A percentile compares a stretch with the other conserved stretches of the same genome.
Conservation (phyloP, 345 rosid species). For the Brassica incana region DNA sequence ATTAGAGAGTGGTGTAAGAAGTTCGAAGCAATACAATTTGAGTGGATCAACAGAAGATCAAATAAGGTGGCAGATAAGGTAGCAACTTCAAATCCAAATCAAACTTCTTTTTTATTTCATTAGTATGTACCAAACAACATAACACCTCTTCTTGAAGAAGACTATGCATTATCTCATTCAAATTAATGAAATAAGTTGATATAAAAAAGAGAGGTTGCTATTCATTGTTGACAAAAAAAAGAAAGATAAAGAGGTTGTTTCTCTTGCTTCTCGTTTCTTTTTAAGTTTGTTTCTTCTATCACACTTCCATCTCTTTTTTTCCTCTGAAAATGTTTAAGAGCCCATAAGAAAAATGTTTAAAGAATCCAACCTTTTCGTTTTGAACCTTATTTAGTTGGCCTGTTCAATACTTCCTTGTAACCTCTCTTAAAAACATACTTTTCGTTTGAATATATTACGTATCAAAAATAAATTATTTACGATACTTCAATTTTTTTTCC, state of each 20-base stretch:
- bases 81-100: no score
- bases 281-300: not conserved
- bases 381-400: not conserved
- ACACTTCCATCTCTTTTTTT: not conserved
- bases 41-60: no score
- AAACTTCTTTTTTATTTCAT: no score
- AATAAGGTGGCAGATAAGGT: no score
- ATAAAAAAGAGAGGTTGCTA: not conserved
- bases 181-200: no score
- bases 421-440: not conserved
- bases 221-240: not conserved
- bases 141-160: no score
- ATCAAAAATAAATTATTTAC: not conserved
- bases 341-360: not conserved
- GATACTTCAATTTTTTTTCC: not conserved
- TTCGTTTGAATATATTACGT: not conserved
- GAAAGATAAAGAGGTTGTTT: not conserved
- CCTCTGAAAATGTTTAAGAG: not conserved
- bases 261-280: not conserved
- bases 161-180: no score
- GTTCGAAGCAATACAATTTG: no score
- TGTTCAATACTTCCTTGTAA: not conserved
- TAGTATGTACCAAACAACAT: no score
- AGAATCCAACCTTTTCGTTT: not conserved
- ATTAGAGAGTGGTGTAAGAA: no score